Base-by-base conservation (phyloP, 2,329 filamentous ascomycete species). In the Curvularia spicifera region DNA sequence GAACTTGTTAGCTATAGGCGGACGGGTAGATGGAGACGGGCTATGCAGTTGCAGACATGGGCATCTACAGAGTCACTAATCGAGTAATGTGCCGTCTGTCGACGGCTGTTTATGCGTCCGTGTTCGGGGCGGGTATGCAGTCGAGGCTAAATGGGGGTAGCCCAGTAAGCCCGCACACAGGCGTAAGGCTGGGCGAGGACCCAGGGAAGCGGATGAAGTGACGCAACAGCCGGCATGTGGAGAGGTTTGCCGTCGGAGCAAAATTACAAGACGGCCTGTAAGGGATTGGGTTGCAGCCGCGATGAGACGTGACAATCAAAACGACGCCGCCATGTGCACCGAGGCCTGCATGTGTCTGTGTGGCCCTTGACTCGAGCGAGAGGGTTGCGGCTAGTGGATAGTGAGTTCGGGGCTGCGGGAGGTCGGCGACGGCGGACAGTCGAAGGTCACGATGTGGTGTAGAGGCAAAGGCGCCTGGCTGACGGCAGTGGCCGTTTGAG, bases 61-160 rank as follows among this genome's bases (percentile, higher is more conserved):
- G 43, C 22, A 39, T 49, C 43, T 62, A 51, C 51, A 50, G 33
- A 46, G 28, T 22, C 15, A 51, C 42, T 26, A 37, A 49, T 53
- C 20, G 24, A 54, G 59, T 37, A 50, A 51, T 29, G 13, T 40
- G 31, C 52, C 42, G 33, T 54, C 39, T 51, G 46, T 15, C 24
- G 15, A 33, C 37, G 24, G 28, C 26, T 28, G 20, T 35, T 35
- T 42, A n/a, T 40, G 40, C 18, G 40, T 52, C 44, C 37, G 44
- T 55, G 46, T 42, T 18, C 20, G 42, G 37, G 24, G 46, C 24
- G 54, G 31, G 49, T 33, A 50, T 42, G 57, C 49, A 47, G 51
- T 54, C 33, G 29, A 59, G 63, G 63, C 59, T 66, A 63, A 64
- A 62, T 56, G 26, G 28, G 54, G 50, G 20, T 18, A 51, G 53